phyloP scores from a whole-genome alignment of 2,329 filamentous ascomycete species.

The Claviceps sorghi region DNA sequence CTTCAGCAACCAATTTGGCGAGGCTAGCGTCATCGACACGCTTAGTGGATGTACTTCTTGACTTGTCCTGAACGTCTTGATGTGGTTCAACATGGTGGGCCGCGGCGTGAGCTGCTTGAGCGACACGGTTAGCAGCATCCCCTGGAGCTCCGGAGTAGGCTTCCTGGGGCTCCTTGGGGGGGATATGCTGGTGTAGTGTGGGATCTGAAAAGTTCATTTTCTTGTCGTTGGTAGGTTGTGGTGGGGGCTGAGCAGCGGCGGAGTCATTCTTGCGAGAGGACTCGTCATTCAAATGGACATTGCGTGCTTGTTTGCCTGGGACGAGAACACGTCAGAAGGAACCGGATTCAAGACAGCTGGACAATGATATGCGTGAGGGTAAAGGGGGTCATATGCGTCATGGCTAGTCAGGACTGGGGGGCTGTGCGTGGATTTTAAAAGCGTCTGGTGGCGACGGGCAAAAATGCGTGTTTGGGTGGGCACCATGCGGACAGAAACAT shows the following conservation, averaged over 20 bases:
- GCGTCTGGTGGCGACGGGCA: background rate
- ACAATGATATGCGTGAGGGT: background rate
- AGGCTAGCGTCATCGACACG: slow-evolving; percentile 52
- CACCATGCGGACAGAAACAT: slow-evolving; percentile 8
- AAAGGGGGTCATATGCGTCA: slow-evolving; percentile 4
- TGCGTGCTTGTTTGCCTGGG: slow-evolving; percentile 73
- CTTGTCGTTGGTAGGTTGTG: slow-evolving; percentile 39
- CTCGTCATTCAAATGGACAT: slow-evolving; percentile 37
- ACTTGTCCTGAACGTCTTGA: slow-evolving; percentile 31
- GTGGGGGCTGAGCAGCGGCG: slow-evolving; percentile 31
- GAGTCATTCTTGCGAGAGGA: slow-evolving; percentile 37
- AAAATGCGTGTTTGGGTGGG: background rate
- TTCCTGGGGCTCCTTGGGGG: slow-evolving; percentile 34
- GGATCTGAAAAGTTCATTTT: slow-evolving; percentile 37
- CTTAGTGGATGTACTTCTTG: slow-evolving; percentile 13
- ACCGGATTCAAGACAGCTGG: background rate
- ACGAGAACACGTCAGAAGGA: background rate
- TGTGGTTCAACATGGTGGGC: slow-evolving; percentile 47
- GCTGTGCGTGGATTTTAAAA: background rate
- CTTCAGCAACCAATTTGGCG: slow-evolving; percentile 77
- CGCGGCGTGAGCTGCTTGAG: slow-evolving; percentile 51
- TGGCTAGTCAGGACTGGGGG: background rate
- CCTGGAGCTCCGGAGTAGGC: slow-evolving; percentile 49
- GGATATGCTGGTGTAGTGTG: slow-evolving; percentile 19
- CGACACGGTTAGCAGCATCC: slow-evolving; percentile 50